Conservation (phyloP, 2,329 filamentous ascomycete species). For the Diaporthe eres region DNA sequence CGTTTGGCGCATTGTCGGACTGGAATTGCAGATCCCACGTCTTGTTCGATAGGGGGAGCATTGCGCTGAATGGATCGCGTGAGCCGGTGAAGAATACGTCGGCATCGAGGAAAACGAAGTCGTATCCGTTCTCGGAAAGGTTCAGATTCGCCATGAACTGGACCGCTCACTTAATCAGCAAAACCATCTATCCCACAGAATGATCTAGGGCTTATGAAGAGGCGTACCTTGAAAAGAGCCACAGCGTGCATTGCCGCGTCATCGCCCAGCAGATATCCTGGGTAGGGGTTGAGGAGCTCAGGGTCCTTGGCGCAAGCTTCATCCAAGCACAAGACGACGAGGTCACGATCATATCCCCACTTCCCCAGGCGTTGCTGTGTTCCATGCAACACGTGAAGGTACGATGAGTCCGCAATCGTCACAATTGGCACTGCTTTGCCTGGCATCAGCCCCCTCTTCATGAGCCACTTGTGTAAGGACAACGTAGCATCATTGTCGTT, state of each 20-base stretch:
- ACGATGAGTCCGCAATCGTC: neutral
- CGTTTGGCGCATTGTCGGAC: neutral
- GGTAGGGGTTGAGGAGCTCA: slow-evolving; percentile 2
- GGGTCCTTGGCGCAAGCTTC: neutral
- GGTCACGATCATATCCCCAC: neutral
- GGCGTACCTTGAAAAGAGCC: neutral
- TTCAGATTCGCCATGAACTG: slow-evolving; percentile 6
- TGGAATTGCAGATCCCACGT: slow-evolving; percentile 4
- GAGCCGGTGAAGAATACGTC: slow-evolving; percentile 6
- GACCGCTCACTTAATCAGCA: neutral
- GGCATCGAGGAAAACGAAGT: slow-evolving; percentile 6
- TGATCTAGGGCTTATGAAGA: neutral
- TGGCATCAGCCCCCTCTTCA: neutral
- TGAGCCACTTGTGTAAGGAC: neutral
- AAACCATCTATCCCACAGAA: neutral
- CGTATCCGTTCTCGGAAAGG: neutral
- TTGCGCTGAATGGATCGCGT: neutral
- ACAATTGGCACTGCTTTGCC: slow-evolving; percentile 4
- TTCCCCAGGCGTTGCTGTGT: neutral
- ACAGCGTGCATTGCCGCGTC: neutral
- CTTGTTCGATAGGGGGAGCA: neutral
- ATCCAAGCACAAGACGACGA: slow-evolving; percentile 1
- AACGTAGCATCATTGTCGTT: neutral
- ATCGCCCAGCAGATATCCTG: neutral
- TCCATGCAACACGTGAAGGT: neutral